Base-by-base conservation (phyloP, 352 stramenopile species). In the Elongisporangium senticosum region DNA sequence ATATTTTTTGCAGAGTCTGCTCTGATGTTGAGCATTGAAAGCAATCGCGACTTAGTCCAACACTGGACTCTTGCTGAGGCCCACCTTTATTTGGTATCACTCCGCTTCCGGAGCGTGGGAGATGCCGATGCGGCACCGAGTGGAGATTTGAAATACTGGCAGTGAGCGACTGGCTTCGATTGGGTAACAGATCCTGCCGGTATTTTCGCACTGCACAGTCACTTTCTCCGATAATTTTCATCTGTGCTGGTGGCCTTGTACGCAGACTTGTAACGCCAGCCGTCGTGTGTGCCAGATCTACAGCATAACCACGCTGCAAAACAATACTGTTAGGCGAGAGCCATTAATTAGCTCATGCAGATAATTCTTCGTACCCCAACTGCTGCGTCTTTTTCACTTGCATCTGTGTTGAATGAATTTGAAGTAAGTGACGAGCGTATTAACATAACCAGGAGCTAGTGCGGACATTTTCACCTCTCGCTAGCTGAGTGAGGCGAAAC, bases 121-220 rank as follows among this genome's bases (percentile, higher is more conserved):
- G 49, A 40, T 74, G 67, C 20, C 79, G 58, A 11, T 56, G 62
- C 15, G 48, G 48, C 4, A 58, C 7, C 8, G 57, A 7, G 7
- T 71, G 57, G 21, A 72, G 47, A 37, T 68, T 73, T 39, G 55
- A 60, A 22, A 63, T 71, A 15, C 72, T 83, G 24, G 74, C 72
- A 7, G 70, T 89, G 19, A 68, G 55, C 21, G 71, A 61, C 5
- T 83, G 69, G 17, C 77, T 83, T 7, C 82, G 77, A 57, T 87
- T 74, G 10, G 74, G 77, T 40, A 89, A 86, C 51, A 86, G 60
- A 56, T 91, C 74, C 26, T 75, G 74, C 19, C 79, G 74, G 58
- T 87, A 91, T 57, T 75, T 89, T 7, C 82, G 77, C 53, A 89
- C 82, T 4, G 77, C 77, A 24, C 82, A 75, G 37, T 89, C 82